These are phyloP conservation scores for Ceratobasidium sp. DNA, from an alignment of 1,284 basidiomycete species.

Conservation along the genomic window DNA sequence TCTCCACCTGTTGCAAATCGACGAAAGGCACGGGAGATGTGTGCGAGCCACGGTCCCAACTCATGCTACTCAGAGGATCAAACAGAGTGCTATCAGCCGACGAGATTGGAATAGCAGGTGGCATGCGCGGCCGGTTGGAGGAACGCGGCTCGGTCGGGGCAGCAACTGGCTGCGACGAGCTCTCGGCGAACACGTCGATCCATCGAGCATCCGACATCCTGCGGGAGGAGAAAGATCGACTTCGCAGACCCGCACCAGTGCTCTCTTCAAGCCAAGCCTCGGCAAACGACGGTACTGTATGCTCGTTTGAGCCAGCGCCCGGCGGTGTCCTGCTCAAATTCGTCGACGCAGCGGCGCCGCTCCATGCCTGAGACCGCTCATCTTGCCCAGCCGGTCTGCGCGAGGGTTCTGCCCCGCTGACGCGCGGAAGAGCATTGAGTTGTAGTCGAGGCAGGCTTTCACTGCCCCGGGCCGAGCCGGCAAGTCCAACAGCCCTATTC, in stretches of 20 bases:
- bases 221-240: background rate
- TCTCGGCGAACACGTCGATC: constrained; percentile 17
- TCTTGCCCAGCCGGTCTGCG: background rate
- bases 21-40: background rate
- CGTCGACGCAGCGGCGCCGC: constrained; percentile 9
- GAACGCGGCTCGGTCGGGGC: constrained; percentile 9
- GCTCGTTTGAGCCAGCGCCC: background rate
- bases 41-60: constrained; percentile 9
- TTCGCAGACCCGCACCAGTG: background rate
- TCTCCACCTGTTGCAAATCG: background rate
- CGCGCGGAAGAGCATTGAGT: constrained; percentile 35
- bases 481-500: constrained; percentile 21
- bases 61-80: constrained; percentile 16
- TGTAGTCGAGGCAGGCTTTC: constrained; percentile 32
- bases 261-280: constrained; percentile 33
- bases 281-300: background rate
- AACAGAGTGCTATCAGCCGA: constrained; percentile 10
- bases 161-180: background rate
- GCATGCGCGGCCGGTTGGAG: constrained; percentile 8
- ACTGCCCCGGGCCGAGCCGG: background rate
- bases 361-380: constrained; percentile 16
- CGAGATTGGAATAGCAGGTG: constrained; percentile 4
- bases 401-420: constrained; percentile 5
- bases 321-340: constrained; percentile 35
- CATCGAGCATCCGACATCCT: constrained; percentile 22